phyloP scores from a whole-genome alignment of 495 filamentous ascomycete species.

The Paragyromitra xinjiangensis region DNA sequence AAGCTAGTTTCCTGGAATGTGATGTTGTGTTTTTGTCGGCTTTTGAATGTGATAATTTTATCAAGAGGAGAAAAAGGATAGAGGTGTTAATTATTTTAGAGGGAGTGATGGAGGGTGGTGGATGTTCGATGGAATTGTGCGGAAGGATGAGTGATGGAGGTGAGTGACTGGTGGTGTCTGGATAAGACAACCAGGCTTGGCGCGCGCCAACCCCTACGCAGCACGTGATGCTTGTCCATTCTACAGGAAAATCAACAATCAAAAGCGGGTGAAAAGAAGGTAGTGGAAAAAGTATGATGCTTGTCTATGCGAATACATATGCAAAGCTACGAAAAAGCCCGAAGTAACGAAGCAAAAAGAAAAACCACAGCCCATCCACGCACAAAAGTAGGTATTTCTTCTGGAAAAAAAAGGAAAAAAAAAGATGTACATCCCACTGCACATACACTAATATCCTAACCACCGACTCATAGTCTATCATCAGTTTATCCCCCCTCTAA shows the following conservation, averaged over 20 bases:
- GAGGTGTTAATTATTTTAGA: neutral
- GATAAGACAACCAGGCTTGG: neutral
- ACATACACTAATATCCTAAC: neutral
- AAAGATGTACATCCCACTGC: constrained; percentile 23
- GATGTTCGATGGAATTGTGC: neutral
- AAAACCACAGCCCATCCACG: neutral
- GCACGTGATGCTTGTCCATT: neutral
- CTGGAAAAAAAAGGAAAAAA: constrained; percentile 4
- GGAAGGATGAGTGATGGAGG: neutral
- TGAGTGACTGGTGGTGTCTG: neutral
- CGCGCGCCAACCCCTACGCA: neutral
- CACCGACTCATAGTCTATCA: neutral
- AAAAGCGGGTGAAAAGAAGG: neutral
- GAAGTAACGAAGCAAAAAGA: neutral
- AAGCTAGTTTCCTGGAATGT: no score
- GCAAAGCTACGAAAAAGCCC: neutral
- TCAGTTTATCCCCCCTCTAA: constrained; percentile 59
- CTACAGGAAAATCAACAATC: neutral
- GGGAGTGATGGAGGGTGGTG: neutral
- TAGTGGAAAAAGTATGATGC: neutral
- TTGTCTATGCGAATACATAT: constrained; percentile 27
- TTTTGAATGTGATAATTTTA: no score
- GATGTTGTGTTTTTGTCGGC: no score
- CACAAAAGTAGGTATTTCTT: constrained; percentile 19
- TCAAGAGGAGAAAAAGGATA: no score